Evolutionary conservation across 257 asterid genomes (phyloP).

Genomic region (Solanum clarkiae): DNA sequence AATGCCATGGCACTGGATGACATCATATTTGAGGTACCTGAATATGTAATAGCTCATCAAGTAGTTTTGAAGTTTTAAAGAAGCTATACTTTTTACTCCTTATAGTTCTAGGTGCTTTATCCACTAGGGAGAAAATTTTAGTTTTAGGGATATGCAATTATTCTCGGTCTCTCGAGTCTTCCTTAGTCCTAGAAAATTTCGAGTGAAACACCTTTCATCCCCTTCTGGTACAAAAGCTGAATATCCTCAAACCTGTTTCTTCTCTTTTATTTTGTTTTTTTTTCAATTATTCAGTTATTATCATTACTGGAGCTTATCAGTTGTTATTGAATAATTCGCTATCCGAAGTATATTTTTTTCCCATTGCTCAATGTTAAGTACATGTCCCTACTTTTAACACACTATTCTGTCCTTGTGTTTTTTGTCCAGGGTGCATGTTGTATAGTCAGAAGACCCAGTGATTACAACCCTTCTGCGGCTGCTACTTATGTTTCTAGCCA

Average conservation of each 20-base stretch:
- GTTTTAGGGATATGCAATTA: not conserved
- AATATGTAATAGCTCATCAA: not conserved
- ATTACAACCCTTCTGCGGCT: constrained; percentile 85
- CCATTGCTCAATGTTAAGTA: not conserved
- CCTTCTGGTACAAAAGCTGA: not conserved
- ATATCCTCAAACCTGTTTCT: not conserved
- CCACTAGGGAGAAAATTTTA: not conserved
- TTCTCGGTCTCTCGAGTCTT: not conserved
- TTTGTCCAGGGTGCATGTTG: constrained; percentile 81
- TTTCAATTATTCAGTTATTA: not conserved
- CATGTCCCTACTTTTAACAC: not conserved
- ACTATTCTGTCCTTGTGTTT: not conserved
- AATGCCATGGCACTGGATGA: constrained; percentile 98
- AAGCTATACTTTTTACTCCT: not conserved
- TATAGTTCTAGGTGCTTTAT: not conserved
- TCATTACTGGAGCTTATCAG: not conserved
- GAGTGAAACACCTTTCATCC: not conserved
- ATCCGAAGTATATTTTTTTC: not conserved
- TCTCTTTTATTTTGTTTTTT: not conserved
- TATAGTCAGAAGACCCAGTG: constrained; percentile 94
- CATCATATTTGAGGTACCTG: constrained; percentile 77
- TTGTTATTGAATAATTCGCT: not conserved
- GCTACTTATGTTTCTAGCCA: constrained; percentile 97
- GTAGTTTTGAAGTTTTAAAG: not conserved
- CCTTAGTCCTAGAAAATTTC: not conserved